phyloP scores from a whole-genome alignment of 768 basidiomycete species.

The Cystobasidiopsis lactophilus region DNA sequence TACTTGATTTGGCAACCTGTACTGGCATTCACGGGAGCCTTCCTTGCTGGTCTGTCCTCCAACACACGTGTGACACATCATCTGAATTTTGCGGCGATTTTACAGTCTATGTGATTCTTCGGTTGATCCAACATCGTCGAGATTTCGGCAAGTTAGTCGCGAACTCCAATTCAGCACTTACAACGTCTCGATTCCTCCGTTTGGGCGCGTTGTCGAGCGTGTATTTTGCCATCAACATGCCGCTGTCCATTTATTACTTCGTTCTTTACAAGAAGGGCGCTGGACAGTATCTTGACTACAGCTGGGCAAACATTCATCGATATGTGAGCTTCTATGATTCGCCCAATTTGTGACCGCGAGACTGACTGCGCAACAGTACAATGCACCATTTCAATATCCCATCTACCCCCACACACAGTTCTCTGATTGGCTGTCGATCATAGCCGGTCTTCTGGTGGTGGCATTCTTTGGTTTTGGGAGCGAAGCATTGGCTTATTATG shows the following conservation, averaged over 20 bases:
- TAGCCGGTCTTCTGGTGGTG: conserved; percentile 4
- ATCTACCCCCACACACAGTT: neutral
- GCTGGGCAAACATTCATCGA: conserved; percentile 3
- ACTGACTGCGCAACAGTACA: neutral
- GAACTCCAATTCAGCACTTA: conserved; percentile 7
- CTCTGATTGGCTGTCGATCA: conserved; percentile 1
- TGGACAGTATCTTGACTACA: conserved; percentile 1
- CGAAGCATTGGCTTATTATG: conserved; percentile 6
- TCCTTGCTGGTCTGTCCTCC: conserved; percentile 2
- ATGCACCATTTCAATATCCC: neutral
- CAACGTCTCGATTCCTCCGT: conserved; percentile 10
- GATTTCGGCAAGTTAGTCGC: conserved; percentile 8
- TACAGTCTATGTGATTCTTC: conserved; percentile 7
- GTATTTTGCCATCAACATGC: conserved; percentile 6
- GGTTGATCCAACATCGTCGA: conserved; percentile 5
- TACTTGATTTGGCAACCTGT: conserved; percentile 6
- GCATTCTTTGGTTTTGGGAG: conserved; percentile 7
- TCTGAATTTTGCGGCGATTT: neutral
- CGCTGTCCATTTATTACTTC: conserved; percentile 4
- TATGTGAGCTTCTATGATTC: neutral
- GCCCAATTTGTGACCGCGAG: neutral
- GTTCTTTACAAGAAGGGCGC: neutral
- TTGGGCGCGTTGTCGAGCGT: conserved; percentile 1
- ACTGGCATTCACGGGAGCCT: conserved; percentile 1
- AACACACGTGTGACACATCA: no score